Percentiles rank a stretch among this genome's conserved stretches.
Conservation (phyloP, 2,329 filamentous ascomycete genomes). For the Rhynchosporium agropyri region DNA sequence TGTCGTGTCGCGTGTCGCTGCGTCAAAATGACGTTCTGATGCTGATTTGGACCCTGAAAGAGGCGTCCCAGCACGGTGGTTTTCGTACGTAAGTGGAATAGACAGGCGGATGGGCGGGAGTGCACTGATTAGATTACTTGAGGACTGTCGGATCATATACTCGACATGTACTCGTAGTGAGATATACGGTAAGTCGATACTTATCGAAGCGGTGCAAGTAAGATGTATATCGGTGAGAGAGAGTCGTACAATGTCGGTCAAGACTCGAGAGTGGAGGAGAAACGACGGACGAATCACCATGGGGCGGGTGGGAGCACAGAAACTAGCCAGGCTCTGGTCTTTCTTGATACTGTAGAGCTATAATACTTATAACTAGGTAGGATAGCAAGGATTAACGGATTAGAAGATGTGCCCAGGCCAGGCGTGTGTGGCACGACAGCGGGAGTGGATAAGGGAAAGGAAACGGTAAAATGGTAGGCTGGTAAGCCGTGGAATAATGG, state of each 20-base stretch:
- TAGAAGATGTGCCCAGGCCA: not conserved
- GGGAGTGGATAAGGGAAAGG: not conserved
- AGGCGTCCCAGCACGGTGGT: slow-evolving; percentile 13
- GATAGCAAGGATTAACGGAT: not conserved
- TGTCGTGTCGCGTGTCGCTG: slow-evolving; percentile 12
- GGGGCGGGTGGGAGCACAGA: slow-evolving; percentile 2
- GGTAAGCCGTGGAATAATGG: not conserved
- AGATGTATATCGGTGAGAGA: not conserved
- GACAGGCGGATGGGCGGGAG: not conserved
- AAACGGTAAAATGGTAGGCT: not conserved
- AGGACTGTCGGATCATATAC: not conserved
- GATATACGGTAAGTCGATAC: not conserved
- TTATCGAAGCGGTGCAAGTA: not conserved
- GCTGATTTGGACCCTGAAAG: slow-evolving; percentile 3
- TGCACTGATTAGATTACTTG: not conserved
- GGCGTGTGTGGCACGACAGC: not conserved
- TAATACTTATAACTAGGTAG: too few relatives aligned
- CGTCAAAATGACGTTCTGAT: slow-evolving; percentile 10
- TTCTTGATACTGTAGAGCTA: not conserved
- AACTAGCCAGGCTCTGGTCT: not conserved
- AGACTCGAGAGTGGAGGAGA: slow-evolving; percentile 1
- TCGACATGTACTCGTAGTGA: not conserved
- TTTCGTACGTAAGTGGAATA: not conserved
- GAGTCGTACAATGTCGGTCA: not conserved
- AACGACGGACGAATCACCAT: not conserved